Percentiles rank a stretch among this genome's conserved stretches.
These are phyloP conservation scores for Arabis alpina DNA, from an alignment of 345 rosid species.

Conservation along the genomic window DNA sequence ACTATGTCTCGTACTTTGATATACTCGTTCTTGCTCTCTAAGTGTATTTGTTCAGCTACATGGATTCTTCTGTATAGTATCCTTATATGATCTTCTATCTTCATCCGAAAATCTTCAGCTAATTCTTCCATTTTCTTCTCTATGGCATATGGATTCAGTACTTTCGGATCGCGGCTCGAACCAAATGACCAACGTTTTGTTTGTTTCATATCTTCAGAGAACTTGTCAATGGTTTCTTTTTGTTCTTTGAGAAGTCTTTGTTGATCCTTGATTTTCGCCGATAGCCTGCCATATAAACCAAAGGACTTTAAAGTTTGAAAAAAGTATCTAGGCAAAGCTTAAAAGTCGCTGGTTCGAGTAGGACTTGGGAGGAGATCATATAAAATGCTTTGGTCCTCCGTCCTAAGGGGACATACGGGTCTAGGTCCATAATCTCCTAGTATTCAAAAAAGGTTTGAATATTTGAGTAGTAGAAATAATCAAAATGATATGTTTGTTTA, in stretches of 20 bases:
- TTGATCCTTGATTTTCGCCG: conserved; percentile 45
- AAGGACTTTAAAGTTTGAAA: too few species aligned
- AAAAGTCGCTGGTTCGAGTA: too few species aligned
- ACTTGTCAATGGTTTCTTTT: conserved; percentile 45
- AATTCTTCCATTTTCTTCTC: conserved; percentile 73
- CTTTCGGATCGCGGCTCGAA: conserved; percentile 42
- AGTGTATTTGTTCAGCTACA: conserved; percentile 73
- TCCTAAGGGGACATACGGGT: too few species aligned
- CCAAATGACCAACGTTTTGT: conserved; percentile 48
- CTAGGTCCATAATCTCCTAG: too few species aligned
- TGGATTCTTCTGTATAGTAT: conserved; percentile 62
- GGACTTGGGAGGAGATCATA: too few species aligned
- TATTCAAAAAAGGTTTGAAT: too few species aligned
- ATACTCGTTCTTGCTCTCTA: conserved; percentile 58
- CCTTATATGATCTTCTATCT: conserved; percentile 67
- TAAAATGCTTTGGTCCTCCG: too few species aligned
- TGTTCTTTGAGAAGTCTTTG: conserved; percentile 49
- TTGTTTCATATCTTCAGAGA: conserved; percentile 47
- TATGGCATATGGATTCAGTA: conserved; percentile 35
- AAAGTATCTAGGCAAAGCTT: too few species aligned
- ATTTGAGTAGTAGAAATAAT: too few species aligned
- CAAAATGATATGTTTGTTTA: too few species aligned
- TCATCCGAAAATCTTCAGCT: conserved; percentile 62
- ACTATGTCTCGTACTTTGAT: conserved; percentile 44
- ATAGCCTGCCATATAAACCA: conserved; percentile 27